Evolutionary conservation across 2,329 filamentous ascomycete genomes (phyloP), one percentile per base, ranked within the genome.

Genomic region (Fusarium penzigii): DNA sequence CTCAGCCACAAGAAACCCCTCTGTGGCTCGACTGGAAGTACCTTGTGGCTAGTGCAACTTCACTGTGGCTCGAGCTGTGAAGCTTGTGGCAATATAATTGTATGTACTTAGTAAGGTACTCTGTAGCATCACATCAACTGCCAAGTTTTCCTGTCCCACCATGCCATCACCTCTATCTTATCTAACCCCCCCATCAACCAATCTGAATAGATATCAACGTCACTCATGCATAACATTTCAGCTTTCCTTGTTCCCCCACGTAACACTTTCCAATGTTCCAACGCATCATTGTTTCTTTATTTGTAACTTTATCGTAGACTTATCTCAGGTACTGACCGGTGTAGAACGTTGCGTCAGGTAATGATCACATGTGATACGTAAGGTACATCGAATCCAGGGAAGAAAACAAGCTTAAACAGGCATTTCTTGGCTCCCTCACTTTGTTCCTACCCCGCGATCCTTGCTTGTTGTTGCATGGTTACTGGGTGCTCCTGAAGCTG

Each of bases 401-500:
- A 25, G 7, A 25, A 25, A 36, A 36, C 32, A 36, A 36, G 32
- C 32, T 36, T 36, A 14, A 36, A 36, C 32, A 36, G 10, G 32
- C 32, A 36, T 36, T 36, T 11, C 13, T 14, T 36, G 32, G 13
- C 38, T 36, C 96, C 88, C 56, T 14, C 12, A 9, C 10, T 11
- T 36, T 36, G 32, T 36, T 14, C 32, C 10, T 36, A 14, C 13
- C 32, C 10, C 13, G 32, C 13, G 5, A 11, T 36, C 32, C 32
- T 36, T 11, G 10, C 9, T 14, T 12, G 32, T 36, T 11, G 10
- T 14, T 6, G 11, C 11, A 11, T 36, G 32, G 10, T 14, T 36
- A 36, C 32, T 12, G 29, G 29, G 29, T 7, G 7, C 29, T 32
- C 6, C 11, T 7, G 6, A 32, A 32, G 29, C 6, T 6, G 11